phyloP scores from a whole-genome alignment of 768 basidiomycete genomes.

The Strobilomyces dryophilus region DNA sequence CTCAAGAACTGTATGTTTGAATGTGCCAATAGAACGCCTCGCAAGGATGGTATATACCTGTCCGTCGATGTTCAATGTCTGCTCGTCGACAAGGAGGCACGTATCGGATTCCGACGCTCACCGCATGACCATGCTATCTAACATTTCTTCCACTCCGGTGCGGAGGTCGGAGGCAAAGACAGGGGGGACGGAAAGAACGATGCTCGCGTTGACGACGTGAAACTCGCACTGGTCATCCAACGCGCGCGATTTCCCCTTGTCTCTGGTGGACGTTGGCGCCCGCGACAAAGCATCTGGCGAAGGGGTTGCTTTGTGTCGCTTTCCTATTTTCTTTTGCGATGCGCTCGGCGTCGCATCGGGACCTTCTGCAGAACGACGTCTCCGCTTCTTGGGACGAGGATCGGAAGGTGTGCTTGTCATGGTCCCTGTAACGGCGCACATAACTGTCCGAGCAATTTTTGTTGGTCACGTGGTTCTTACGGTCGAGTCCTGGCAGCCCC shows the following conservation, averaged over 20 bases:
- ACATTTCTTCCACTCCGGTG: constrained; percentile 78
- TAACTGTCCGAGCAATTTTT: constrained; percentile 4
- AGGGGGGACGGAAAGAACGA: constrained; percentile 76
- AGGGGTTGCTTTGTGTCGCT: constrained; percentile 20
- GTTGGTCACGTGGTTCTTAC: constrained; percentile 19
- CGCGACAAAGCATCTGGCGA: constrained; percentile 9
- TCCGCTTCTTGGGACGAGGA: constrained; percentile 47
- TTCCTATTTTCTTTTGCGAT: constrained; percentile 36
- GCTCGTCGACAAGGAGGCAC: not conserved
- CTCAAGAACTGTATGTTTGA: constrained; percentile 69
- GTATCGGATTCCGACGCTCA: constrained; percentile 34
- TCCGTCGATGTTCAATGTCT: constrained; percentile 2
- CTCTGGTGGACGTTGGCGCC: constrained; percentile 23
- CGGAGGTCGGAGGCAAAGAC: constrained; percentile 72
- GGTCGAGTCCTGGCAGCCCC: not conserved
- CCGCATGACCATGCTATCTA: constrained; percentile 97
- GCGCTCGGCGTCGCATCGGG: constrained; percentile 17
- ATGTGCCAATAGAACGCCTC: constrained; percentile 85
- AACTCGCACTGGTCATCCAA: constrained; percentile 47
- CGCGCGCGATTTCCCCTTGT: constrained; percentile 37
- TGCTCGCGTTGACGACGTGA: constrained; percentile 54
- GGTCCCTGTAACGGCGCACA: not conserved
- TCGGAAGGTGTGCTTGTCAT: constrained; percentile 10
- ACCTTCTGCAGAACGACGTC: constrained; percentile 31
- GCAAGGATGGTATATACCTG: constrained; percentile 86